Base-by-base conservation (phyloP, 2,329 filamentous ascomycete genomes). In the Thielaviopsis ethacetica region DNA sequence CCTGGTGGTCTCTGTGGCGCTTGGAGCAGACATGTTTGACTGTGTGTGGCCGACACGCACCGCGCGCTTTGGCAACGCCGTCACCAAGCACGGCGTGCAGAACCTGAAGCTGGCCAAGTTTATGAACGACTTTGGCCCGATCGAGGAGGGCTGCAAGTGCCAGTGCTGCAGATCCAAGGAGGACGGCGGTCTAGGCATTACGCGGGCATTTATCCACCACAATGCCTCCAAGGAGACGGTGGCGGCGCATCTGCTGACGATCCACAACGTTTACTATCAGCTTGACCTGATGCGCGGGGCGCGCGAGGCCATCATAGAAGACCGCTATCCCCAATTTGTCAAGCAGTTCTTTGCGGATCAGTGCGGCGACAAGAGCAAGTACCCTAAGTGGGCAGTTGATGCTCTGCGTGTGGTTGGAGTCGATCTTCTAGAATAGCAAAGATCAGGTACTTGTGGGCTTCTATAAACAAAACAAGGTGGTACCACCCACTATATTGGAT, bases 11-110 rank as follows among this genome's bases (percentile, higher is more conserved):
- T 94, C 89, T 57, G 84, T 96, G 3, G 93, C 93, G 1, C 78
- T 98, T 0, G 93, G 93, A 3, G 93, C 93, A 54, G 93, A 98
- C 72, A 98, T 98, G 93, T 98, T 98, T 69, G 93, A 98, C 72
- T 98, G 94, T 68, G 93, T 98, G 6, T 98, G 93, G 93, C 94
- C 93, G 1, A 97, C 93, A 4, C 79, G 93, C 58, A 98, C 93
- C 41, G 93, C 93, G 68, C 83, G 93, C 38, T 98, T 98, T 68
- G 93, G 94, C 61, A 96, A 96, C 68, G 93, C 91, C 44, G 81
- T 98, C 61, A 96, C 91, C 2, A 80, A 82, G 59, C 66, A 76
- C 50, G 94, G 93, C 12, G 81, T 88, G n/a, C 73, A 96, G 53
- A 96, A 95, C 69, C 74, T 98, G 53, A 84, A 88, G 62, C 84